Percentiles rank a stretch among this genome's conserved stretches.
phyloP scores from a whole-genome alignment of 495 filamentous ascomycete genomes.

The Neurospora sp. region DNA sequence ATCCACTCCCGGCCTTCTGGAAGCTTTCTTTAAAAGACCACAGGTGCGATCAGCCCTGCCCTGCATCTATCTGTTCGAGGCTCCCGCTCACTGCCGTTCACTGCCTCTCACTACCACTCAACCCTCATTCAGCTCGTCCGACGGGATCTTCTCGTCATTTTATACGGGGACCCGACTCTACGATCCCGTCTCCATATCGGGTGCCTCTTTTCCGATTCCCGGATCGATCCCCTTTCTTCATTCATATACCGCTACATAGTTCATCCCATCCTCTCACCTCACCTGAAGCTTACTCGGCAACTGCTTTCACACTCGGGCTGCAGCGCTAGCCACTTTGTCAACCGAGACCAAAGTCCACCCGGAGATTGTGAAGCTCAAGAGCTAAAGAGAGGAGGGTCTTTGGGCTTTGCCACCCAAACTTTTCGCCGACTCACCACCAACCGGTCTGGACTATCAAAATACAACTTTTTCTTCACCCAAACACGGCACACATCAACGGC shows the following conservation, averaged over 20 bases:
- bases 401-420: background rate
- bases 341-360: background rate
- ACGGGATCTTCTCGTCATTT: background rate
- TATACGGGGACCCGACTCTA: background rate
- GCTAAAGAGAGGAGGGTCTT: background rate
- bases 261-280: background rate
- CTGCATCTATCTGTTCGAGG: conserved; percentile 1
- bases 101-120: background rate
- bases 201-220: background rate
- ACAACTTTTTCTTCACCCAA: background rate
- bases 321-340: background rate
- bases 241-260: background rate
- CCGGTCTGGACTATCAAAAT: background rate
- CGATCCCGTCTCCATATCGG: background rate
- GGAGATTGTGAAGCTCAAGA: background rate
- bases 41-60: conserved; percentile 16
- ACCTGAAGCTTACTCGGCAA: background rate
- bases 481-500: background rate
- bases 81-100: background rate
- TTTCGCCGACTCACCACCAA: background rate
- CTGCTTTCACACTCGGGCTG: background rate
- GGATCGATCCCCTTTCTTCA: background rate
- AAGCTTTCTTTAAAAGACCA: conserved; percentile 15
- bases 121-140: background rate
- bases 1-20: conserved; percentile 12